Evolutionary conservation across 2,329 filamentous ascomycete genomes (phyloP), one percentile per base, ranked within the genome.

Genomic region (Aureobasidium sp.): DNA sequence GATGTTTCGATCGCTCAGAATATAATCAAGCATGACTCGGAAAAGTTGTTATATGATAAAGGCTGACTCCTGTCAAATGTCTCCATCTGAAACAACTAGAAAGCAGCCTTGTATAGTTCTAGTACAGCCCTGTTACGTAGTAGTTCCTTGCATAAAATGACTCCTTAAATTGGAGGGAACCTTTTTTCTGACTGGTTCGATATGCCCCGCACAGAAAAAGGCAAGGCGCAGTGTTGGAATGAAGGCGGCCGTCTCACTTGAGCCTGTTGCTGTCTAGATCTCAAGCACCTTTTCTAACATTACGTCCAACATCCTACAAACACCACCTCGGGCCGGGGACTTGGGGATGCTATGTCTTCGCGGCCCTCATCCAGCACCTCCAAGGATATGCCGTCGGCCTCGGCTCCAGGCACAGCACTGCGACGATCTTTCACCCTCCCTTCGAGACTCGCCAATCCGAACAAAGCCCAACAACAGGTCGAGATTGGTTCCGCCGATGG

Each of bases 351-450:
- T 20, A 59, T 59, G 55, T 59, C 55, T 59, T 47, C 55, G 55
- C 55, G 55, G 55, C 55, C 55, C 6, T 59, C 55, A 32, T 47
- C 55, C 42, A 66, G 65, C 46, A 72, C 70, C 39, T 70, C 70
- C 12, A 66, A 70, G 17, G 56, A 57, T 23, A 64, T 63, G 65
- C 67, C 17, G 66, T 66, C 26, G 67, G 70, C 39, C 64, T 67
- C 62, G 55, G 62, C 42, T 26, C 56, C 20, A 23, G 46, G 46
- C 46, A 7, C 46, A 32, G 67, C 67, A 46, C 62, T 71, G 53
- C 68, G 76, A 57, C 78, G 79, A 66, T 79, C 79, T 51, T 79
- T 80, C 67, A 81, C 79, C n/a, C 70, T 79, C 26, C 79, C 79
- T 39, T 68, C 76, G 29, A 76, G 75, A 62, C 66, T 75, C 55